Evolutionary conservation across 148 eudicot genomes (phyloP).

Genomic region (Silene conica): DNA sequence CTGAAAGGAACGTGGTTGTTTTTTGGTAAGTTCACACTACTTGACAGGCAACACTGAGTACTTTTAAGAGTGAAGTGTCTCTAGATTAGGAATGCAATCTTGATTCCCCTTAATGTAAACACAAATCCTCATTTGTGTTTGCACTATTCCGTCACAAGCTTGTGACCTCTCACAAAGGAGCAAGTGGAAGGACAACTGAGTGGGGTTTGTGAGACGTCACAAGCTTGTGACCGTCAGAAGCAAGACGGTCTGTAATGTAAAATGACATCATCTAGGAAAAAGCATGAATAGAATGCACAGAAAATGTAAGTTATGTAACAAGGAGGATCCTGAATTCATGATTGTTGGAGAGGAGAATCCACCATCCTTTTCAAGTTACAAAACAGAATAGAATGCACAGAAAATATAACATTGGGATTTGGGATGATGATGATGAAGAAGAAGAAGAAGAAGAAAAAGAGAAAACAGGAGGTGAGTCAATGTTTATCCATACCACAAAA

Average conservation of each 20-base stretch:
- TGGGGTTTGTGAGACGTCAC: no score
- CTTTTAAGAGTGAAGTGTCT: no score
- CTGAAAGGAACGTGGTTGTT: neutral
- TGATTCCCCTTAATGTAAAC: neutral
- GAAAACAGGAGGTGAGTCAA: neutral
- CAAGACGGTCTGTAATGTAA: no score
- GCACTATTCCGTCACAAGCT: no score
- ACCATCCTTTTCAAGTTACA: neutral
- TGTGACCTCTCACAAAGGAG: no score
- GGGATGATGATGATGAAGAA: conserved; percentile 6
- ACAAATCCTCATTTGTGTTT: no score
- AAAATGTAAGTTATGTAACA: no score
- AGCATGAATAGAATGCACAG: no score
- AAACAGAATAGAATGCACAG: neutral
- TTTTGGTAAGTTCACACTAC: neutral
- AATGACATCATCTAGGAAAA: neutral
- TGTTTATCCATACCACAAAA: neutral
- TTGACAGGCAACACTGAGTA: neutral
- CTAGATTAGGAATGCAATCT: no score
- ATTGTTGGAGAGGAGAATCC: neutral
- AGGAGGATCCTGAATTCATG: neutral
- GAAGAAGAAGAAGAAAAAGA: no score
- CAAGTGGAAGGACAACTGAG: no score
- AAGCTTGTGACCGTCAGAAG: no score
- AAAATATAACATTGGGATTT: conserved; percentile 6